These are phyloP conservation scores for Chrysochromulina parva DNA, from an alignment of 78 protist species.

Conservation along the genomic window DNA sequence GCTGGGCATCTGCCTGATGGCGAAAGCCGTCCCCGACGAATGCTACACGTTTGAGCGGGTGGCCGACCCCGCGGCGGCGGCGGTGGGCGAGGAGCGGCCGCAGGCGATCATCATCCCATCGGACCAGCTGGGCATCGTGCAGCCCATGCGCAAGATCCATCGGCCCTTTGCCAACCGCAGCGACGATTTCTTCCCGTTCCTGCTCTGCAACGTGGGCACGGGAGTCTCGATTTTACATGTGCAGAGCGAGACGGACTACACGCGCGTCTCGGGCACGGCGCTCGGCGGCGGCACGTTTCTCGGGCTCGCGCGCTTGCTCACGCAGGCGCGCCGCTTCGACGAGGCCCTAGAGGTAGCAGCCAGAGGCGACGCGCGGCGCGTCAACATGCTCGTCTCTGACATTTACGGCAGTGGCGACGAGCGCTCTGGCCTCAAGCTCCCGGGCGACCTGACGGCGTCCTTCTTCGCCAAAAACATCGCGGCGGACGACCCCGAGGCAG, in stretches of 20 bases:
- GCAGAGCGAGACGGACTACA: neutral
- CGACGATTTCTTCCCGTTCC: neutral
- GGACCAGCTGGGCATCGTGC: too few species aligned
- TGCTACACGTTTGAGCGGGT: slow-evolving; percentile 1
- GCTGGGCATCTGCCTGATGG: neutral
- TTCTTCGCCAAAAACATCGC: neutral
- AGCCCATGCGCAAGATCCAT: too few species aligned
- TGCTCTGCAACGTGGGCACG: neutral
- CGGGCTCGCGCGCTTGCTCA: slow-evolving; percentile 25
- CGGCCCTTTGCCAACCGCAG: too few species aligned
- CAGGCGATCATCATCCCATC: too few species aligned
- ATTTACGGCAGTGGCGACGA: slow-evolving; percentile 29
- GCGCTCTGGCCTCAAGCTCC: neutral
- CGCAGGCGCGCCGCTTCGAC: neutral
- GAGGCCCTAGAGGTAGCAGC: neutral
- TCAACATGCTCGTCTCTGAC: slow-evolving; percentile 27
- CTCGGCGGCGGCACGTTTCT: slow-evolving; percentile 48
- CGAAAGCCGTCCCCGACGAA: neutral
- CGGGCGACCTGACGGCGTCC: neutral
- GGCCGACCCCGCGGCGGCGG: neutral
- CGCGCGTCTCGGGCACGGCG: slow-evolving; percentile 30
- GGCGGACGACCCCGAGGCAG: neutral
- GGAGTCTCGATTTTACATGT: neutral
- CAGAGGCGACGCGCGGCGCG: neutral
- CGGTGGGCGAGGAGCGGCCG: too few species aligned